These are phyloP conservation scores for Polyporus tsugae DNA, from an alignment of 1,284 basidiomycete genomes.

Conservation along the genomic window DNA sequence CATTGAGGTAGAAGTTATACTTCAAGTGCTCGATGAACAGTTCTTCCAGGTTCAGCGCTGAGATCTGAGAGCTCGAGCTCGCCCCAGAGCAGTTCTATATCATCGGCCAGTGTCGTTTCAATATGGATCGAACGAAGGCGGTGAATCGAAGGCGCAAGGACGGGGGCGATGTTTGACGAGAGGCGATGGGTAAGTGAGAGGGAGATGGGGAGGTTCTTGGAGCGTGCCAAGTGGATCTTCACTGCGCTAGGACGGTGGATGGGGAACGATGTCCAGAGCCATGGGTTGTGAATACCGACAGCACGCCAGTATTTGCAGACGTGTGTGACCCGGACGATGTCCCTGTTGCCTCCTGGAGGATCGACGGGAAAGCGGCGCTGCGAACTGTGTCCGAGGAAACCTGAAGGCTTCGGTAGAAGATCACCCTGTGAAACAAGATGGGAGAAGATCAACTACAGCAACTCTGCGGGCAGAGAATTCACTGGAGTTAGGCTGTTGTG, in stretches of 20 bases:
- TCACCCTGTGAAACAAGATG: neutral
- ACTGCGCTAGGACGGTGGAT: neutral
- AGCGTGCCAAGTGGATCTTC: constrained; percentile 2
- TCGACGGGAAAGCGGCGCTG: neutral
- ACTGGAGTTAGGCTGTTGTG: neutral
- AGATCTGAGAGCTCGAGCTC: too few species aligned
- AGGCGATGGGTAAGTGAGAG: neutral
- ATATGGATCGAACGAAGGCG: neutral
- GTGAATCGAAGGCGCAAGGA: neutral
- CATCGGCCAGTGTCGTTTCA: neutral
- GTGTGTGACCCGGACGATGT: neutral
- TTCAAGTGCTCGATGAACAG: neutral
- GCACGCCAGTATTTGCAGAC: neutral
- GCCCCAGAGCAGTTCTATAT: neutral
- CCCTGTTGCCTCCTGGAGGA: neutral
- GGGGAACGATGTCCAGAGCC: constrained; percentile 1
- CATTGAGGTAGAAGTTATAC: neutral
- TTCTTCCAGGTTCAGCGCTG: constrained; percentile 4
- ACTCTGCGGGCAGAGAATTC: neutral
- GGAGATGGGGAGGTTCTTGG: constrained; percentile 8
- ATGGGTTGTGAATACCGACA: neutral
- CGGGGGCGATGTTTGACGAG: neutral
- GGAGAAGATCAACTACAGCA: neutral
- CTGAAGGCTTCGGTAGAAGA: neutral
- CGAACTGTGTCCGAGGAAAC: neutral